phyloP scores from a whole-genome alignment of 345 rosid species.

The Eucalyptus leucophloia region DNA sequence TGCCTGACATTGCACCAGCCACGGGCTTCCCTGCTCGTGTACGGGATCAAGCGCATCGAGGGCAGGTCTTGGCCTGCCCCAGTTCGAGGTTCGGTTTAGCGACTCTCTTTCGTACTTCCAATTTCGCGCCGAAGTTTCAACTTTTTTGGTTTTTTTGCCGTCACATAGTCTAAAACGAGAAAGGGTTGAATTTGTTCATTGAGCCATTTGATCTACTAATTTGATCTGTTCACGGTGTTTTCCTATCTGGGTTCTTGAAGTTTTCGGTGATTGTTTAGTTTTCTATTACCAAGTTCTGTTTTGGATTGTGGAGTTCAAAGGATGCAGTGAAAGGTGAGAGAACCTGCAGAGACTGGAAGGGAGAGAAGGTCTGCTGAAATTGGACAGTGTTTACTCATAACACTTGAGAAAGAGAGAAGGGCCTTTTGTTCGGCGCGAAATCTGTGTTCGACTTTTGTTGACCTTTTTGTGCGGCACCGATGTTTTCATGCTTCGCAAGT shows the following conservation, averaged over 20 bases:
- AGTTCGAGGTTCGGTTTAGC: constrained; percentile 29
- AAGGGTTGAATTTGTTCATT: neutral
- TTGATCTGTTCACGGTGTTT: too few relatives aligned
- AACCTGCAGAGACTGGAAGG: too few relatives aligned
- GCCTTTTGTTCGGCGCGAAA: neutral
- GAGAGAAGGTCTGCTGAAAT: too few relatives aligned
- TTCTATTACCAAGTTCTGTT: too few relatives aligned
- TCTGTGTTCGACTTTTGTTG: too few relatives aligned
- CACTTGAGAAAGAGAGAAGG: neutral
- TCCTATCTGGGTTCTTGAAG: too few relatives aligned
- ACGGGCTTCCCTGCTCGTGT: constrained; percentile 80
- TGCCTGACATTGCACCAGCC: constrained; percentile 61
- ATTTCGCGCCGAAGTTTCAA: too few relatives aligned
- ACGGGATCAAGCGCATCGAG: constrained; percentile 85
- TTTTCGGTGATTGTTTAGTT: too few relatives aligned
- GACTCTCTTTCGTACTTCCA: neutral
- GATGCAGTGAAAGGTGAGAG: too few relatives aligned
- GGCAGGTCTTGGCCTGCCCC: constrained; percentile 42
- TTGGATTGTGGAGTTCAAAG: too few relatives aligned
- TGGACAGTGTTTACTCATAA: neutral
- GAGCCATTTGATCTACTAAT: too few relatives aligned
- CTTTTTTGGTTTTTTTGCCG: too few relatives aligned
- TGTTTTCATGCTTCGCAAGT: neutral
- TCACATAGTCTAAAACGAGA: neutral
- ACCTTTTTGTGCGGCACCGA: rapidly evolving